Evolutionary conservation across 768 basidiomycete genomes (phyloP).

Genomic region (Russula foetens): DNA sequence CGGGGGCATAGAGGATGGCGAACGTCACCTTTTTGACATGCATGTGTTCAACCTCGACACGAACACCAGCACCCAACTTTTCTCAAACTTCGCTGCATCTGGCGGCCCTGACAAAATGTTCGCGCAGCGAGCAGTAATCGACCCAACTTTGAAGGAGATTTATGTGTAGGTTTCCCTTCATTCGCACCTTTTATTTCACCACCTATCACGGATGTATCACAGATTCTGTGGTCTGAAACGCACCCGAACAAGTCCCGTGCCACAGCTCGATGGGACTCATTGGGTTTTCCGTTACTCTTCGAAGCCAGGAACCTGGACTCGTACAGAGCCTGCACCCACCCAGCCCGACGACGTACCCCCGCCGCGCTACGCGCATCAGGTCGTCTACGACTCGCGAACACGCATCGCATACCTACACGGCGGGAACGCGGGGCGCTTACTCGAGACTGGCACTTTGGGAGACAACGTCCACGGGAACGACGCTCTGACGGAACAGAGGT

Average conservation of each 20-base stretch:
- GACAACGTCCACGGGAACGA: constrained; percentile 16
- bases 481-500: constrained; percentile 25
- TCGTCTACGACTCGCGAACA: constrained; percentile 57
- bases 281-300: constrained; percentile 63
- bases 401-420: constrained; percentile 64
- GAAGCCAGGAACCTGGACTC: constrained; percentile 55
- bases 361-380: constrained; percentile 71
- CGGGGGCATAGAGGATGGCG: constrained; percentile 56
- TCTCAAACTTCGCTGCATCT: constrained; percentile 47
- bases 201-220: neutral
- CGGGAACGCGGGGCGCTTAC: constrained; percentile 53
- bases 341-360: constrained; percentile 29
- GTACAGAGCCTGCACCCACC: neutral
- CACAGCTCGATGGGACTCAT: constrained; percentile 42
- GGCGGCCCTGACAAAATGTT: constrained; percentile 69
- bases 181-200: neutral
- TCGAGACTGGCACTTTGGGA: constrained; percentile 16
- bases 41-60: constrained; percentile 58
- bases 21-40: constrained; percentile 68
- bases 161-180: constrained; percentile 48
- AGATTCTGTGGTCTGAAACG: constrained; percentile 60
- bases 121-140: constrained; percentile 66
- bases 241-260: constrained; percentile 31
- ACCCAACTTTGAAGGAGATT: constrained; percentile 53
- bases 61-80: constrained; percentile 51